Evolutionary conservation across 306 rosid species (phyloP).

Genomic region (Ormosia emarginata): DNA sequence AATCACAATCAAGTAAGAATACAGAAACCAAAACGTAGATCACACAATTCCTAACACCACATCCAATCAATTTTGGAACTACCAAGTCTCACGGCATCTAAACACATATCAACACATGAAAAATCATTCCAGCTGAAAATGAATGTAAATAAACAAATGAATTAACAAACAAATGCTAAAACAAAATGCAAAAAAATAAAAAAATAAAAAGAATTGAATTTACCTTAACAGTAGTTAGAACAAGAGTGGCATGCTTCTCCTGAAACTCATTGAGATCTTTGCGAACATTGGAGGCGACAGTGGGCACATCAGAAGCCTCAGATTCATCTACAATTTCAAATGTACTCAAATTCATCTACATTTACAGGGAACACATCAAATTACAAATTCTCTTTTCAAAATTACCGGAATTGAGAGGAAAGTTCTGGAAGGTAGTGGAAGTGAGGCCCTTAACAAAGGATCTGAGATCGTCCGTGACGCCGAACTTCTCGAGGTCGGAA

Average conservation of each 20-base stretch:
- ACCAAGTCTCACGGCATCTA: not conserved
- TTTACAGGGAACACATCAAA: not conserved
- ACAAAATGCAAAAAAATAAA: not conserved
- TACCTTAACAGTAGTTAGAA: conserved; percentile 88
- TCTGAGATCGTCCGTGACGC: conserved; percentile 81
- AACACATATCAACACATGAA: not conserved
- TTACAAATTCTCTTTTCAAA: not conserved
- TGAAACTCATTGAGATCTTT: conserved; percentile 97
- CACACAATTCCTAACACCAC: not conserved
- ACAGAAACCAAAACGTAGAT: not conserved
- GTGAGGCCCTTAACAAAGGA: conserved; percentile 88
- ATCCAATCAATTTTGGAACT: not conserved
- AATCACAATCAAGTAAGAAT: not conserved
- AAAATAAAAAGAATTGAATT: conserved; percentile 2
- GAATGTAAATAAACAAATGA: not conserved
- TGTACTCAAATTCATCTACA: conserved; percentile 25
- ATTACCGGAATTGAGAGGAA: conserved; percentile 69
- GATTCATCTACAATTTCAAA: conserved; percentile 57
- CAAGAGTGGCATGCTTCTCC: conserved; percentile 90
- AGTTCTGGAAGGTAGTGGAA: conserved; percentile 76
- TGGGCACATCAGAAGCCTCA: conserved; percentile 55
- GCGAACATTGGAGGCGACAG: conserved; percentile 72
- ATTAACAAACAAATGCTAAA: not conserved
- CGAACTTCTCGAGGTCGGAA: conserved; percentile 56
- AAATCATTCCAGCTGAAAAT: not conserved